phyloP scores from a whole-genome alignment of 208 protist species.

The Wallacemonas rigidus region DNA sequence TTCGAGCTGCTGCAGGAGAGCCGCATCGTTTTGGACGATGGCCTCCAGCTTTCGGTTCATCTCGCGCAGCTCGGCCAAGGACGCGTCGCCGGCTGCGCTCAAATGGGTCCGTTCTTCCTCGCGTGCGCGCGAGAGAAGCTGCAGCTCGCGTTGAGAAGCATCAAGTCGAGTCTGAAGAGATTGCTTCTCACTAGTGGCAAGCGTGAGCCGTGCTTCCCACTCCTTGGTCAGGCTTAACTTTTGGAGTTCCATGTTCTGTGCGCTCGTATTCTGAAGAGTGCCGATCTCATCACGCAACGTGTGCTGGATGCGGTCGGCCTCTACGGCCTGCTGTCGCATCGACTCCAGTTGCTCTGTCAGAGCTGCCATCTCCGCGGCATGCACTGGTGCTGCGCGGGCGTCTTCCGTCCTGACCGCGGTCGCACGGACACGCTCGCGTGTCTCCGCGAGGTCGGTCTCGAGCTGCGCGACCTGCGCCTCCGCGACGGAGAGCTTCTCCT shows the following conservation, averaged over 20 bases:
- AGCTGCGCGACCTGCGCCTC: neutral
- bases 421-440: no score
- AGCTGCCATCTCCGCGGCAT: neutral
- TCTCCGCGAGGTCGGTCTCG: no score
- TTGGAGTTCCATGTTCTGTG: neutral
- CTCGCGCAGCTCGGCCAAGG: conserved; percentile 9
- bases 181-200: neutral
- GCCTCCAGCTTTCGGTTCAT: conserved; percentile 13
- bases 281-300: neutral
- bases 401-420: no score
- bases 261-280: neutral
- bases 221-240: conserved; percentile 5
- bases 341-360: conserved; percentile 23
- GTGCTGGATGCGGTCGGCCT: neutral
- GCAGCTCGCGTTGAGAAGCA: neutral
- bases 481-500: neutral
- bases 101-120: neutral
- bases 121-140: neutral
- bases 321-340: neutral
- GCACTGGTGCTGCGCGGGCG: neutral
- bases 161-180: neutral
- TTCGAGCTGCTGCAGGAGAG: conserved; percentile 22
- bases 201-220: conserved; percentile 4
- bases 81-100: conserved; percentile 1
- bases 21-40: neutral